A percentile compares a stretch with the other conserved stretches of the same genome.
Evolutionary conservation across 805 yeast genomes (phyloP).

Genomic region (Zygotorulaspora florentina): DNA sequence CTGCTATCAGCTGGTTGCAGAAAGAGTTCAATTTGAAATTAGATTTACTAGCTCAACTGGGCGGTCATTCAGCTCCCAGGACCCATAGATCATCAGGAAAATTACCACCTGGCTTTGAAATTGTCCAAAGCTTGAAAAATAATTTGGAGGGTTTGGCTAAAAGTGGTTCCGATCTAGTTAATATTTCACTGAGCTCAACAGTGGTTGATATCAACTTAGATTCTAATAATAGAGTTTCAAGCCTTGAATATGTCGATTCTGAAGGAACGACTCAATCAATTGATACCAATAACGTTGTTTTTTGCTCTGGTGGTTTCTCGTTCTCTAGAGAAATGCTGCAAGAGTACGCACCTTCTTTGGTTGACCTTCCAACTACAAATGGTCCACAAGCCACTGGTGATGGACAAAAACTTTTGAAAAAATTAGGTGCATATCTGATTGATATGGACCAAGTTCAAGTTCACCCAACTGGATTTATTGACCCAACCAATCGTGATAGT

Average conservation of each 20-base stretch:
- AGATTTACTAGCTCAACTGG: constrained; percentile 66
- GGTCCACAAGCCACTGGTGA: constrained; percentile 56
- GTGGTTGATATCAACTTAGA: constrained; percentile 35
- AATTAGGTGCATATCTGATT: constrained; percentile 45
- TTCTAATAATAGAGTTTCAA: constrained; percentile 34
- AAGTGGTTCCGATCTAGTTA: constrained; percentile 29
- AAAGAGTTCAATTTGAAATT: constrained; percentile 57
- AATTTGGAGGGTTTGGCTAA: constrained; percentile 35
- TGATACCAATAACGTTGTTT: constrained; percentile 37
- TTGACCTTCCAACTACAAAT: constrained; percentile 50
- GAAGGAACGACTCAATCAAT: constrained; percentile 26
- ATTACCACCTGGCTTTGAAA: constrained; percentile 58
- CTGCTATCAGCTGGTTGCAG: constrained; percentile 72
- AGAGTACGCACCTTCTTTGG: constrained; percentile 45
- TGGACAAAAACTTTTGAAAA: constrained; percentile 48
- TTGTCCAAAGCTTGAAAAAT: constrained; percentile 44
- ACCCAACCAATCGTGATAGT: constrained; percentile 38
- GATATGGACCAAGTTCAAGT: constrained; percentile 59
- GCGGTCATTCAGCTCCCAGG: constrained; percentile 77
- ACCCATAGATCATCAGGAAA: constrained; percentile 71
- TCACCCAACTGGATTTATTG: constrained; percentile 60
- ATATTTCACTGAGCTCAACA: constrained; percentile 39
- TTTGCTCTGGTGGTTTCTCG: constrained; percentile 60
- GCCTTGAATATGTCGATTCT: constrained; percentile 40
- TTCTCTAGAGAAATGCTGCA: constrained; percentile 37